Conservation (phyloP, 768 basidiomycete genomes). For the Dentipellis fragilis region DNA sequence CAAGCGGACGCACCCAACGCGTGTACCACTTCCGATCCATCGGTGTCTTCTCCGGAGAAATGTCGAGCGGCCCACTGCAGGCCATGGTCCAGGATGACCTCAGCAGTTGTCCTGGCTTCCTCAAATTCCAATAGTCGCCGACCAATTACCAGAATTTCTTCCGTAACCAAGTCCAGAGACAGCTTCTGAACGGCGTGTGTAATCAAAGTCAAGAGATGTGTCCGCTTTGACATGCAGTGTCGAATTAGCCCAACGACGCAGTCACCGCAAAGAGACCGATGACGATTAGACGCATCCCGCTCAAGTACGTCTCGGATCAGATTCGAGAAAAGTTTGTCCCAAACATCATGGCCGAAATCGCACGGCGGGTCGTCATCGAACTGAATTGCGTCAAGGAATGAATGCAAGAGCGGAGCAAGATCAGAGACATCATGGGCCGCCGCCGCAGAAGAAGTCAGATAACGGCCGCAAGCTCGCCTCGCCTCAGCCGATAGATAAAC, state of each 20-base stretch:
- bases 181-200: not conserved
- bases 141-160: not conserved
- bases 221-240: conserved; percentile 1
- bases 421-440: conserved; percentile 2
- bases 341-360: not conserved
- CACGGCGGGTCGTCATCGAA: not conserved
- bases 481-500: conserved; percentile 28
- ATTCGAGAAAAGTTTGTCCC: conserved; percentile 13
- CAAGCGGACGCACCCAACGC: conserved; percentile 2
- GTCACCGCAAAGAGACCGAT: conserved; percentile 4
- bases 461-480: conserved; percentile 7
- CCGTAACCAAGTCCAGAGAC: not conserved
- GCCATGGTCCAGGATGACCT: conserved; percentile 9
- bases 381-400: conserved; percentile 9
- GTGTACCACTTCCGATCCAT: not conserved
- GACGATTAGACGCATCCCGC: not conserved
- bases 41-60: conserved; percentile 1
- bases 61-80: conserved; percentile 14
- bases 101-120: not conserved
- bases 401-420: conserved; percentile 15
- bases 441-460: conserved; percentile 14
- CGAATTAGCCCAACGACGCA: conserved; percentile 3
- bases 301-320: conserved; percentile 11
- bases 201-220: not conserved
- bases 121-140: not conserved